Conservation (phyloP, 169 alveolate genomes). For the Plasmodium falciparum region DNA sequence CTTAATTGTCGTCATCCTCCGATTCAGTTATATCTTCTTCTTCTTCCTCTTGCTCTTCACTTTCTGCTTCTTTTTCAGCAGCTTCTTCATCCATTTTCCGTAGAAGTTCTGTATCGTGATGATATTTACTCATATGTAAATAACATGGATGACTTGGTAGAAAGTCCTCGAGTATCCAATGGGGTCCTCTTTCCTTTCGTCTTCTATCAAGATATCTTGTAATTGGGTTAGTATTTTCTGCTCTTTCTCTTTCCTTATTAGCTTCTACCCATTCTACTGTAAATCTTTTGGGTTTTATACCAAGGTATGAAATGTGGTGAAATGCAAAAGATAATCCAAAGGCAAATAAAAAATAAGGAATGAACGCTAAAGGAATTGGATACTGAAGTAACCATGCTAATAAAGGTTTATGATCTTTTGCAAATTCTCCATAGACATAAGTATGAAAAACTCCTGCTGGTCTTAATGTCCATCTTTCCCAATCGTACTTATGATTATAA, state of each 20-base stretch:
- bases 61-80: conserved; percentile 24
- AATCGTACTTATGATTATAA: conserved; percentile 88
- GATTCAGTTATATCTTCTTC: not conserved
- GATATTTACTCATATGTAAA: conserved; percentile 84
- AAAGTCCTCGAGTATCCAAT: conserved; percentile 89
- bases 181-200: conserved; percentile 91
- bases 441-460: conserved; percentile 93
- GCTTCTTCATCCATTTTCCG: conserved; percentile 76
- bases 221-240: conserved; percentile 91
- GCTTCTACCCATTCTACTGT: conserved; percentile 93
- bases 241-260: conserved; percentile 90
- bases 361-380: conserved; percentile 81
- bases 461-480: conserved; percentile 91
- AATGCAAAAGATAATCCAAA: conserved; percentile 84
- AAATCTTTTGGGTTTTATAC: conserved; percentile 90
- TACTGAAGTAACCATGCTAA: conserved; percentile 85
- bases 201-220: conserved; percentile 90
- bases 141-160: conserved; percentile 89
- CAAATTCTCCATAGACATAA: conserved; percentile 90
- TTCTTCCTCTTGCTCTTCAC: conserved; percentile 15
- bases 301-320: conserved; percentile 85
- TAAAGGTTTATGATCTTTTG: conserved; percentile 86
- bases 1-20: not conserved
- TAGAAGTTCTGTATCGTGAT: conserved; percentile 85
- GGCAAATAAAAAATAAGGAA: conserved; percentile 85